Percentiles rank a stretch among this genome's conserved stretches.
Evolutionary conservation across 2,329 filamentous ascomycete genomes (phyloP).

Genomic region (Diplodia scrobiculata): DNA sequence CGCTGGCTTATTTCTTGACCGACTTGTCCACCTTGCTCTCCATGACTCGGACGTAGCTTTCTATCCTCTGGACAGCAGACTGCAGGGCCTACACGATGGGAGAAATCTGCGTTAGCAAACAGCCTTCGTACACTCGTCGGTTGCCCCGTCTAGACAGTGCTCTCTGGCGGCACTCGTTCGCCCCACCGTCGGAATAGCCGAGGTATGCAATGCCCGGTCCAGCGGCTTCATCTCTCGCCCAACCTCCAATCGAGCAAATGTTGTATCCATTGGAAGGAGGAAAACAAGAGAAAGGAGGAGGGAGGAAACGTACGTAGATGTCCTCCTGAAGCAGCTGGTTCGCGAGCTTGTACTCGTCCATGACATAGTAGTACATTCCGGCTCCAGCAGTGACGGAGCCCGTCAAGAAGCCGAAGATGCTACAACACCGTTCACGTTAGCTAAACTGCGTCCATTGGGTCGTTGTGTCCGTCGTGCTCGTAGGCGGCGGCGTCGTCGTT

Average conservation of each 20-base stretch:
- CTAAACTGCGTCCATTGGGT: neutral
- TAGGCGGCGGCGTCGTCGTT: neutral
- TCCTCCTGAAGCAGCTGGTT: conserved; percentile 94
- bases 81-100: conserved; percentile 70
- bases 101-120: conserved; percentile 23
- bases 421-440: conserved; percentile 45
- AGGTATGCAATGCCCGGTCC: neutral
- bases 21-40: conserved; percentile 71
- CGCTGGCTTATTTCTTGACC: conserved; percentile 22
- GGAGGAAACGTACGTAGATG: conserved; percentile 78
- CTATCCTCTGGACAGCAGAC: conserved; percentile 81
- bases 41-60: conserved; percentile 76
- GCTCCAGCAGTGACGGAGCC: conserved; percentile 77
- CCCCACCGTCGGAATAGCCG: neutral
- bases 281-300: neutral
- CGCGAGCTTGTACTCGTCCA: conserved; percentile 89
- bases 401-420: conserved; percentile 87
- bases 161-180: neutral
- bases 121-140: conserved; percentile 8
- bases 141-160: neutral
- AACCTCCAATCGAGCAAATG: neutral
- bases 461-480: neutral
- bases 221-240: neutral
- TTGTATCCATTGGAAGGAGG: neutral
- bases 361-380: conserved; percentile 86